Evolutionary conservation across 2,329 filamentous ascomycete species (phyloP).

Genomic region (Dactylonectria estremocensis): DNA sequence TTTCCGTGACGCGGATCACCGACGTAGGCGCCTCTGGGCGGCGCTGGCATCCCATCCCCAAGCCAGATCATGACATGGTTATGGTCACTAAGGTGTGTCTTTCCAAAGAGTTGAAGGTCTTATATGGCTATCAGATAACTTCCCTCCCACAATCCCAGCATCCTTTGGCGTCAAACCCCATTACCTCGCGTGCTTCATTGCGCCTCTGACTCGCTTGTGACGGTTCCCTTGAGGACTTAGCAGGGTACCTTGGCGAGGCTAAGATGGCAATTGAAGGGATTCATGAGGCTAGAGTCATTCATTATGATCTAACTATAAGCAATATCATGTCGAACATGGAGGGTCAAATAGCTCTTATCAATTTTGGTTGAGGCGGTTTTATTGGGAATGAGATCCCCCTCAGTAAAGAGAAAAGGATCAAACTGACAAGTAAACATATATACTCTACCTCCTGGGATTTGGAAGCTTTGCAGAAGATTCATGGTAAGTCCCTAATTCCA

Average conservation of each 20-base stretch:
- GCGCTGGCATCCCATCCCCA: not conserved
- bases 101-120: not conserved
- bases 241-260: not conserved
- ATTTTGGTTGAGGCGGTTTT: slow-evolving; percentile 17
- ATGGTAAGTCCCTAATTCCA: not conserved
- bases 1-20: not conserved
- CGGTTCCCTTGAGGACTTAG: not conserved
- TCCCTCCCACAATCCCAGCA: not conserved
- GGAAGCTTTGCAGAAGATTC: too few relatives aligned
- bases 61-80: not conserved
- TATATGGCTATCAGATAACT: not conserved
- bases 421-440: not conserved
- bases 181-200: too few relatives aligned
- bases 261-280: not conserved
- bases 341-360: slow-evolving; percentile 1
- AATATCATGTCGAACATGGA: slow-evolving; percentile 17
- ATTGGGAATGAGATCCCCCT: slow-evolving; percentile 2
- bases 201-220: too few relatives aligned
- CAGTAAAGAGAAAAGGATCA: slow-evolving; percentile 9
- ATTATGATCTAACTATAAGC: slow-evolving; percentile 19
- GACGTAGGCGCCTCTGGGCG: slow-evolving; percentile 3
- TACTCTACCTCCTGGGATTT: too few relatives aligned
- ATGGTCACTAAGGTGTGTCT: too few relatives aligned
- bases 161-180: not conserved
- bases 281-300: slow-evolving; percentile 11